Base-by-base conservation (phyloP, 2,329 filamentous ascomycete genomes). In the Stagonosporopsis rhizophila region DNA sequence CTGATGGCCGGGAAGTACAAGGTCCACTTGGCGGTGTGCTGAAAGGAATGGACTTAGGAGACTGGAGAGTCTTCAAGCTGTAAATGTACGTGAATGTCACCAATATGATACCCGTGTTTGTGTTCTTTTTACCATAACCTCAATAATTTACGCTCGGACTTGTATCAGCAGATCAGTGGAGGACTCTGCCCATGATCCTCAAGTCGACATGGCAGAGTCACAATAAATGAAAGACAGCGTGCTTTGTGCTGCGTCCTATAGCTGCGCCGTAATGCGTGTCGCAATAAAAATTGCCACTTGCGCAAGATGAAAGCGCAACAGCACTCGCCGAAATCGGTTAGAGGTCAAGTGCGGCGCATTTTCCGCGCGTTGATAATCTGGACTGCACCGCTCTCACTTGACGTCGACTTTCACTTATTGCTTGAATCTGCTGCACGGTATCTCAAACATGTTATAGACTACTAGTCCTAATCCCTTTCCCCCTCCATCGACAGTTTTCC, bases 1-100 rank as follows among this genome's bases (percentile, higher is more conserved):
- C 82, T 11, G 83, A 83, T 25, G 91, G 92, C 0, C 79, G 80
- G 54, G 89, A 96, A 76, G 80, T 85, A 11, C 92, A 96, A 69
- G 93, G 93, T 0, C 82, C 85, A 0, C 77, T 96, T 0, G 83
- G 85, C 6, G 93, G 93, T 0, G 73, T 92, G 2, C 75, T 93
- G 19, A 84, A 82, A 2, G 78, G 80, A 41, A 76, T 96, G 70
- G 78, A 85, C 65, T 76, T 82, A 45, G 81, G 80, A 48, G 83
- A 77, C 23, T 87, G 85, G 83, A 77, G 78, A 34, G 82, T 87
- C 6, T 81, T 84, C 72, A 88, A 87, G 71, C 72, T 88, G 44
- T 88, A 60, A 69, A 49, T 47, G 46, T 51, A 44, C 42, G 39
- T 56, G 54, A 56, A 62, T 25, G 51, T 55, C 41, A 44, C 46